Percentiles rank a stretch among this genome's conserved stretches.
Conservation (phyloP, 192 early-diverging fungal species). For the Coemansia sp. region DNA sequence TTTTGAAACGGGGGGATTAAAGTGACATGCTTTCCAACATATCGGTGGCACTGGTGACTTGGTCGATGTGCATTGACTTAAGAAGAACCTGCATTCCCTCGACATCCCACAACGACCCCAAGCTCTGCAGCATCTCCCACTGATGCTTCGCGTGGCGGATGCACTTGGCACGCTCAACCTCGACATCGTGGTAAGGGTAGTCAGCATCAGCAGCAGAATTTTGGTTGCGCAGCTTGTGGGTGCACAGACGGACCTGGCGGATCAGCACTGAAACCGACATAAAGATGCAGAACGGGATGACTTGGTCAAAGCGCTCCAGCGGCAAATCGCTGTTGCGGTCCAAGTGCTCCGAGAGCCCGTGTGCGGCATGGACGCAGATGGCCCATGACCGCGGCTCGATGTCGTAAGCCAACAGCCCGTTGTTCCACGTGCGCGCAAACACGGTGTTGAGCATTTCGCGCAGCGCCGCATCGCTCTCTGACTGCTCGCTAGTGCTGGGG, state of each 20-base stretch:
- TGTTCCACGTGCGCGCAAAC: slow-evolving; percentile 53
- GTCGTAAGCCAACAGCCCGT: slow-evolving; percentile 47
- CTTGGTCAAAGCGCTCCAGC: slow-evolving; percentile 52
- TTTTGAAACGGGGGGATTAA: neutral
- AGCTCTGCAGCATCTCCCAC: slow-evolving; percentile 36
- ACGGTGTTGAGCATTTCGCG: slow-evolving; percentile 46
- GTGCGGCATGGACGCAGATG: slow-evolving; percentile 28
- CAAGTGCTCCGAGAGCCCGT: slow-evolving; percentile 43
- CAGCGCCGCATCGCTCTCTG: slow-evolving; percentile 35
- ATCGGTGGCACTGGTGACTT: slow-evolving; percentile 47
- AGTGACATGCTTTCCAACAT: slow-evolving; percentile 40
- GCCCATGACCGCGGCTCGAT: slow-evolving; percentile 39
- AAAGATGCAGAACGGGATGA: slow-evolving; percentile 56
- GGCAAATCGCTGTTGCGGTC: slow-evolving; percentile 48
- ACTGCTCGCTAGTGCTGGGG: neutral
- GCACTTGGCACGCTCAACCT: slow-evolving; percentile 25
- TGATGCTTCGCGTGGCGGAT: slow-evolving; percentile 38
- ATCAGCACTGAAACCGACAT: slow-evolving; percentile 52
- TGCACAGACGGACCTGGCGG: slow-evolving; percentile 46
- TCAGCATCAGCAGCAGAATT: neutral
- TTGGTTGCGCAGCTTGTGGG: slow-evolving; percentile 11
- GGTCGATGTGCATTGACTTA: slow-evolving; percentile 50
- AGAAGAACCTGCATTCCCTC: slow-evolving; percentile 42
- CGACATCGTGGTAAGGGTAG: slow-evolving; percentile 11
- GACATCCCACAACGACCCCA: slow-evolving; percentile 45